Evolutionary conservation across 1,139 yeast species (phyloP).

Genomic region (Geotrichum australiense): DNA sequence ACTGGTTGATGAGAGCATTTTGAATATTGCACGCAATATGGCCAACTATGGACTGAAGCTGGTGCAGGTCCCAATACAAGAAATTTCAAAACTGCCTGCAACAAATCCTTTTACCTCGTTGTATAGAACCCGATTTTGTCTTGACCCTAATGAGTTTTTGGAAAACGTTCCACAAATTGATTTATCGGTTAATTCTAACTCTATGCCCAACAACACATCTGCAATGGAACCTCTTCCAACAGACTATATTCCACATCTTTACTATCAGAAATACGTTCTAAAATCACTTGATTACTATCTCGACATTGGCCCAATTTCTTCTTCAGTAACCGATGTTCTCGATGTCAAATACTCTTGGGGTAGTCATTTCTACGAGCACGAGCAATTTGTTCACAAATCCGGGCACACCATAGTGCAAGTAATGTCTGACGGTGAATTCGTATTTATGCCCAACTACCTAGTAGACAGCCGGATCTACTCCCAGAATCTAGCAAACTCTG

Average conservation of each 20-base stretch:
- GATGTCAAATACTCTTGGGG: slow-evolving; percentile 85
- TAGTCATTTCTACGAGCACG: slow-evolving; percentile 67
- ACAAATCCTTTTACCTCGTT: slow-evolving; percentile 85
- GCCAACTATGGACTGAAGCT: slow-evolving; percentile 79
- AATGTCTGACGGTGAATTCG: slow-evolving; percentile 70
- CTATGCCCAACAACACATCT: not conserved
- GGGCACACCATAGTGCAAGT: slow-evolving; percentile 90
- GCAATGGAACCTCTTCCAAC: not conserved
- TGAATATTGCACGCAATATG: slow-evolving; percentile 72
- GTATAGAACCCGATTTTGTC: slow-evolving; percentile 51
- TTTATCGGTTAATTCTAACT: not conserved
- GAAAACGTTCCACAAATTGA: slow-evolving; percentile 1
- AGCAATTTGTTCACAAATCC: slow-evolving; percentile 82
- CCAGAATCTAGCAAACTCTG: not conserved
- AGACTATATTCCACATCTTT: slow-evolving; percentile 36
- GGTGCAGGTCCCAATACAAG: slow-evolving; percentile 93
- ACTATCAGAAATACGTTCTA: slow-evolving; percentile 56
- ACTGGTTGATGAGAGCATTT: slow-evolving; percentile 81
- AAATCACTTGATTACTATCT: slow-evolving; percentile 65
- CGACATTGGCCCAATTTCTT: slow-evolving; percentile 60
- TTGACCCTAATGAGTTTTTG: slow-evolving; percentile 11
- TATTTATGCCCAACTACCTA: slow-evolving; percentile 41
- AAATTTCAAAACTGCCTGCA: slow-evolving; percentile 66
- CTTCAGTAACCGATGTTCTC: slow-evolving; percentile 32
- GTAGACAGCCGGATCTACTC: slow-evolving; percentile 28